Base-by-base conservation (phyloP, 805 yeast species). In the Priceomyces medius region DNA sequence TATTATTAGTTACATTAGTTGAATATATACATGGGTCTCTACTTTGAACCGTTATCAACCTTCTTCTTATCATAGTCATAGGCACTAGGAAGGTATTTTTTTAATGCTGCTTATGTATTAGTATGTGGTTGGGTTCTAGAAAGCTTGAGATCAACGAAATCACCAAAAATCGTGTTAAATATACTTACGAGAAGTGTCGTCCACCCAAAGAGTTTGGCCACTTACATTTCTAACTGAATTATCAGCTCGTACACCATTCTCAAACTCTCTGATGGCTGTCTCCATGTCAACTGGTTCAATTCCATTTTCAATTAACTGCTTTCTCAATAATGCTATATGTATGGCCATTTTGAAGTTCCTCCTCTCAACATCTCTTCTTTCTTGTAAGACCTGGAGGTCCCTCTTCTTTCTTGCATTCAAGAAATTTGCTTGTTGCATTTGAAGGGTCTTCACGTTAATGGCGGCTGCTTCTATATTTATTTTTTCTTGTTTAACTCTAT, bases 291-390 rank as follows among this genome's bases (percentile, higher is more conserved):
- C 73, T 9, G 89, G 88, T n/a, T 74, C 76, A 8, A 73, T 42
- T 0, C 85, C 85, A 3, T 58, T 52, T n/a, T 80, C 84, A 2
- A 60, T 50, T 41, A 84, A 61, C 53, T 84, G 88, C 50, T 79
- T 71, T 38, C 86, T 65, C 24, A 84, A 61, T 59, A 84, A 57
- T 2, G 86, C 88, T 31, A 84, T 72, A 53, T 84, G 91, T 55
- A 83, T 63, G 3, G 76, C 71, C 84, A 83, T 77, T 59, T 78
- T 80, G 66, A 58, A 65, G 68, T 74, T 54, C 67, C 83, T 45
- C 69, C 66, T 59, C 58, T 73, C 52, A 59, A 63, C 64, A 9
- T 67, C 71, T 40, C 69, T 68, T 13, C 84, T 61, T 46, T 79
- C 83, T 46, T 76, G 73, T 20, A 78, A 51, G n/a, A 74, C 61